phyloP scores from a whole-genome alignment of 179 eudicot genomes.

The Beta macrorhiza region DNA sequence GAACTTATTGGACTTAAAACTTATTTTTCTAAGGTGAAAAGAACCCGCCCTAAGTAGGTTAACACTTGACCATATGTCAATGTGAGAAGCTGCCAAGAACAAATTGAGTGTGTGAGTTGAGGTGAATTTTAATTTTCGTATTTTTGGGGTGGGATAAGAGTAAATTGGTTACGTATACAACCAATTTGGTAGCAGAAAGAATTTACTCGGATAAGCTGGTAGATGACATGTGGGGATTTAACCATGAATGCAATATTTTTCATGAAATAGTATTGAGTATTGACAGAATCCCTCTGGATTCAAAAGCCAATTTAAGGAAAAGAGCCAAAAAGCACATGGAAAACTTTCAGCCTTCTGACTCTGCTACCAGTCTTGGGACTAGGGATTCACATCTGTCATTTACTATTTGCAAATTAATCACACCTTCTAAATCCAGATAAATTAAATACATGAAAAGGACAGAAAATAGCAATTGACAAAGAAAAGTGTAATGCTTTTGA shows the following conservation, averaged over 20 bases:
- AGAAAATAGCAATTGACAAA: no score
- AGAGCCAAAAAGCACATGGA: constrained; percentile 30
- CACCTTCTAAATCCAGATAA: no score
- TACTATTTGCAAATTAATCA: constrained; percentile 12
- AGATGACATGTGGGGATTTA: constrained; percentile 20
- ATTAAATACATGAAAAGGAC: neutral
- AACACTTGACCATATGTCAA: no score
- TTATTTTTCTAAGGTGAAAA: no score
- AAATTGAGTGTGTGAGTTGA: no score
- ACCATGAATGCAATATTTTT: neutral
- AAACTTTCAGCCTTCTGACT: constrained; percentile 21
- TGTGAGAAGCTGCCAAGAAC: no score
- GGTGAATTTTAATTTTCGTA: no score
- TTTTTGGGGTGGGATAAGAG: no score
- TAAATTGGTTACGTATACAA: no score
- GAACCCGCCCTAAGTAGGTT: no score
- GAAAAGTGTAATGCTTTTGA: no score
- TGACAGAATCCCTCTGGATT: constrained; percentile 21
- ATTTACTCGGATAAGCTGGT: constrained; percentile 8
- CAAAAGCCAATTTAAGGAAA: constrained; percentile 26
- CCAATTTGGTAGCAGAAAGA: constrained; percentile 1
- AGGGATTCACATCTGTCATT: constrained; percentile 18
- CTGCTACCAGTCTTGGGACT: constrained; percentile 25
- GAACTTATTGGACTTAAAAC: no score
- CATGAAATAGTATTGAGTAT: neutral